A percentile compares a stretch with the other conserved stretches of the same genome.
Evolutionary conservation across 345 rosid species (phyloP).

Genomic region (Moricandia moricandioides): DNA sequence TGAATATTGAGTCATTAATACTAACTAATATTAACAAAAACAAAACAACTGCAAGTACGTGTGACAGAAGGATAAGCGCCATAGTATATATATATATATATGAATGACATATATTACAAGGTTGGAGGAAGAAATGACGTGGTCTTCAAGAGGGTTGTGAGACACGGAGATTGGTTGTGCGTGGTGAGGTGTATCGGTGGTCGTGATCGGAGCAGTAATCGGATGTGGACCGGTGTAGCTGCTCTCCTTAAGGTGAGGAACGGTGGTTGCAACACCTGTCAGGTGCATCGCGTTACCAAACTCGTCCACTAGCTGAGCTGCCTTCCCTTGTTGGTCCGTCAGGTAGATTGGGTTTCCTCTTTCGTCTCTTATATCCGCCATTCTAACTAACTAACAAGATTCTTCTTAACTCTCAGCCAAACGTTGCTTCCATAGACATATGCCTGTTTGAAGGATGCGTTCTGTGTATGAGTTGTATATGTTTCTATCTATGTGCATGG

Average conservation of each 20-base stretch:
- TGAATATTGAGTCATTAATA: too few relatives aligned
- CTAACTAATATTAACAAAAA: too few relatives aligned
- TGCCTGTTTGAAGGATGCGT: neutral
- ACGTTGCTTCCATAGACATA: neutral
- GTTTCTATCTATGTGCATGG: constrained; percentile 10
- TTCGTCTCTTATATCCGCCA: constrained; percentile 65
- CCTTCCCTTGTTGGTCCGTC: constrained; percentile 50
- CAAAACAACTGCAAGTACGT: too few relatives aligned
- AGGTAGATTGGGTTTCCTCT: constrained; percentile 48
- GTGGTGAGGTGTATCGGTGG: constrained; percentile 30
- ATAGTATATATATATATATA: too few relatives aligned
- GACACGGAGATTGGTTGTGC: constrained; percentile 26
- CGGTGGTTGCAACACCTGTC: constrained; percentile 54
- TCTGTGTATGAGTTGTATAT: neutral
- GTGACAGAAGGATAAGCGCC: too few relatives aligned
- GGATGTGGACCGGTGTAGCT: constrained; percentile 36
- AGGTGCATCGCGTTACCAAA: constrained; percentile 55
- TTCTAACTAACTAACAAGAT: constrained; percentile 2
- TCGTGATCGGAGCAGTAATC: constrained; percentile 29
- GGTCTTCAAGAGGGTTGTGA: constrained; percentile 10
- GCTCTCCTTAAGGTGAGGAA: constrained; percentile 30
- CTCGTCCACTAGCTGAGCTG: constrained; percentile 61
- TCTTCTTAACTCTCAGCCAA: neutral
- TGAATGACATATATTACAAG: neutral
- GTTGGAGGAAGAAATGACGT: neutral